phyloP scores from a whole-genome alignment of 257 asterid genomes.

The Gardenia jasminoides region DNA sequence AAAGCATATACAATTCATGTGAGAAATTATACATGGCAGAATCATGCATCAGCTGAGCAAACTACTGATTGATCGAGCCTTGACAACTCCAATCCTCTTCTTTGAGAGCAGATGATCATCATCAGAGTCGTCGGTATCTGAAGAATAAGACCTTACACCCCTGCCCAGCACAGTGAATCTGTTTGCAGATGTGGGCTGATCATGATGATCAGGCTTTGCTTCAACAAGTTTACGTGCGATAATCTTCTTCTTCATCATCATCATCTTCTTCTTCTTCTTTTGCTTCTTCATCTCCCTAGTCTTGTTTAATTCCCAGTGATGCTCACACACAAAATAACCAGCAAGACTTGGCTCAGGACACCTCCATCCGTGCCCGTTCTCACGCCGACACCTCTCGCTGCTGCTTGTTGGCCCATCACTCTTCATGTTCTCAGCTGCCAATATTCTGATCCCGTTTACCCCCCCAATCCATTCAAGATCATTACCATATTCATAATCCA shows the following conservation, averaged over 20 bases:
- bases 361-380: neutral
- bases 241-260: neutral
- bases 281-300: neutral
- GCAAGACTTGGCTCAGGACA: neutral
- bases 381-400: neutral
- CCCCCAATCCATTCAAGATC: neutral
- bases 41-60: neutral
- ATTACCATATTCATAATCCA: neutral
- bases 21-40: no score
- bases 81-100: neutral
- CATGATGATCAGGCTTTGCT: neutral
- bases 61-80: neutral
- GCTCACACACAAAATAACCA: neutral
- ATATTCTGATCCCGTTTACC: neutral
- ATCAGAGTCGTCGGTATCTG: neutral
- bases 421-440: neutral
- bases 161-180: neutral
- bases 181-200: no score
- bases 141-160: neutral
- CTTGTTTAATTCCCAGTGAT: neutral
- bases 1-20: no score
- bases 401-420: neutral
- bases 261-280: neutral
- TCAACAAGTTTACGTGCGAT: neutral
- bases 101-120: neutral